These are phyloP conservation scores for Fusarium piperis DNA, from an alignment of 2,329 filamentous ascomycete genomes.

Conservation along the genomic window DNA sequence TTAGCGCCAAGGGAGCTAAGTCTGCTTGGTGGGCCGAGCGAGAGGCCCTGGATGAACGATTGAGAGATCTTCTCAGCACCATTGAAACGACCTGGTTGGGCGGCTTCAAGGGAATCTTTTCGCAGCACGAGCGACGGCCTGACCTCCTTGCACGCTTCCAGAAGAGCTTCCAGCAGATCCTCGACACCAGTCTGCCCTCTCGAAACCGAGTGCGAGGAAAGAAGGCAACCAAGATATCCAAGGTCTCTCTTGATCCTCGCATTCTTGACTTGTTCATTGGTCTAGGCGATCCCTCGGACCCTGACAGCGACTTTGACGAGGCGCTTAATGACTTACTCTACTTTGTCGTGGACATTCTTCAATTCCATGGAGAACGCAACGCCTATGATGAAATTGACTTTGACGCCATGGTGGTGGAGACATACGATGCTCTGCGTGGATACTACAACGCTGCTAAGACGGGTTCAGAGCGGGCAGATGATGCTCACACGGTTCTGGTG, in stretches of 20 bases:
- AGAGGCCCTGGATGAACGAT: conserved; percentile 78
- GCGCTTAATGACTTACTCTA: conserved; percentile 92
- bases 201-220: conserved; percentile 70
- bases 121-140: conserved; percentile 71
- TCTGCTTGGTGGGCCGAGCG: conserved; percentile 91
- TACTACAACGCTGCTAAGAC: conserved; percentile 71
- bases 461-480: conserved; percentile 52
- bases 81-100: conserved; percentile 95
- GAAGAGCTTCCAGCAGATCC: conserved; percentile 77
- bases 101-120: conserved; percentile 94
- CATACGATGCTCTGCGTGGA: conserved; percentile 81
- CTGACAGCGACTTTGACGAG: conserved; percentile 82
- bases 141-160: conserved; percentile 79
- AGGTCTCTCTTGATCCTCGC: conserved; percentile 62
- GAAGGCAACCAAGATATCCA: conserved; percentile 55
- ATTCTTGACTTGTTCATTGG: conserved; percentile 91
- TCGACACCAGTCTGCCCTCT: conserved; percentile 88
- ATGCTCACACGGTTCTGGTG: conserved; percentile 82
- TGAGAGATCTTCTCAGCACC: conserved; percentile 81
- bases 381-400: conserved; percentile 99
- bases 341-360: conserved; percentile 94
- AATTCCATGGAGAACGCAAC: conserved; percentile 95
- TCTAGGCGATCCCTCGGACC: conserved; percentile 76
- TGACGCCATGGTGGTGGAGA: conserved; percentile 88
- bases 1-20: conserved; percentile 78